Percentiles rank a stretch among this genome's conserved stretches.
These are phyloP conservation scores for Aureobasidium sp. DNA, from an alignment of 2,329 filamentous ascomycete species.

Conservation along the genomic window DNA sequence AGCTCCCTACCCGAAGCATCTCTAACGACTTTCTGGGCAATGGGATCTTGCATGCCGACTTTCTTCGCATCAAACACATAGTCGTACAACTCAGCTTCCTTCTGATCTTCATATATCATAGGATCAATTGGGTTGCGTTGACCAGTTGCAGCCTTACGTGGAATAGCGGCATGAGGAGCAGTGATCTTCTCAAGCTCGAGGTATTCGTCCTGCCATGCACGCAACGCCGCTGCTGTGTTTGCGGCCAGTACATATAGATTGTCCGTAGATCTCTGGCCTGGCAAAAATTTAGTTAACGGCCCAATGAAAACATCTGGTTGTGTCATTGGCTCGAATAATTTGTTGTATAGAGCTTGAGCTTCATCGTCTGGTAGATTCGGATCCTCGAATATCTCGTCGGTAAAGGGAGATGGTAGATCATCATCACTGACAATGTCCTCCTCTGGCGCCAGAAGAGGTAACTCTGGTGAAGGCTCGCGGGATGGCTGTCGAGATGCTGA, in stretches of 20 bases:
- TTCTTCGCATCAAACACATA: conserved; percentile 51
- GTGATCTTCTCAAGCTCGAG: conserved; percentile 48
- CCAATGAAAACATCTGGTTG: conserved; percentile 36
- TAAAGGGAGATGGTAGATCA: conserved; percentile 21
- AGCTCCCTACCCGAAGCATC: conserved; percentile 42
- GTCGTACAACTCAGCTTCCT: conserved; percentile 54
- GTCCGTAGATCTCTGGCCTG: conserved; percentile 40
- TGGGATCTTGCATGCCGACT: conserved; percentile 49
- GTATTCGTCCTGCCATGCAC: conserved; percentile 54
- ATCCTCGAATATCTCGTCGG: conserved; percentile 16
- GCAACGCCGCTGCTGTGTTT: conserved; percentile 47
- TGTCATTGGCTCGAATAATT: conserved; percentile 35
- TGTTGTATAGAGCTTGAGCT: conserved; percentile 37
- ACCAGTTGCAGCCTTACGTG: conserved; percentile 46
- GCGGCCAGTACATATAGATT: conserved; percentile 49
- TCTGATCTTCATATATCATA: conserved; percentile 51
- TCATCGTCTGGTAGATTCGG: conserved; percentile 25
- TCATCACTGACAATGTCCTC: conserved; percentile 27
- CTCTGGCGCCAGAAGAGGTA: conserved; percentile 25
- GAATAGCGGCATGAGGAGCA: conserved; percentile 43
- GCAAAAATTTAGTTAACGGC: conserved; percentile 36
- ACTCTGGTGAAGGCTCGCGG: conserved; percentile 25
- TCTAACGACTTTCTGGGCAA: conserved; percentile 43
- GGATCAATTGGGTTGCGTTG: conserved; percentile 39
- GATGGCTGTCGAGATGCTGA: conserved; percentile 4